These are phyloP conservation scores for Trichoderma guizhouense DNA, from an alignment of 2,329 filamentous ascomycete species.

Conservation along the genomic window DNA sequence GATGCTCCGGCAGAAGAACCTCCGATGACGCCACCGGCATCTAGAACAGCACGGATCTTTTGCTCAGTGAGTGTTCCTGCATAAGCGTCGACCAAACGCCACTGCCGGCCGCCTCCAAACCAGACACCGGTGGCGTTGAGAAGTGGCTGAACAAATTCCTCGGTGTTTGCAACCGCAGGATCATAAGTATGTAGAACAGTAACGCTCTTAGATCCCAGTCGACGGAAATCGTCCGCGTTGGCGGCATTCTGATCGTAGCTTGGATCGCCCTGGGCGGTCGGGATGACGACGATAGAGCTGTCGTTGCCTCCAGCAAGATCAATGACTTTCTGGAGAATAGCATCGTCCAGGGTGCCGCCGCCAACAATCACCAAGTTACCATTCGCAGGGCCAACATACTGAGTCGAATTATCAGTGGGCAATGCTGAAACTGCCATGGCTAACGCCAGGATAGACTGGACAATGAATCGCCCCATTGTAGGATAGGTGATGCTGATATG, in stretches of 20 bases:
- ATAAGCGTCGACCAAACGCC: constrained; percentile 7
- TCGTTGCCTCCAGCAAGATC: constrained; percentile 2
- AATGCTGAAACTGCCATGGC: not conserved
- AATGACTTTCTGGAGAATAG: constrained; percentile 1
- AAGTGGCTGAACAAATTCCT: constrained; percentile 8
- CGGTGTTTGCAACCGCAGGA: not conserved
- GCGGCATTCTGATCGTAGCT: constrained; percentile 9
- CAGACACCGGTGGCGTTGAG: constrained; percentile 1
- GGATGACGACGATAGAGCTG: constrained; percentile 7
- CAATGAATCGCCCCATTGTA: not conserved
- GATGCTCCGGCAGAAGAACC: constrained; percentile 6
- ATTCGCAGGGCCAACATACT: constrained; percentile 7
- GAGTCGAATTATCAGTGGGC: not conserved
- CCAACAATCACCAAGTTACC: constrained; percentile 7
- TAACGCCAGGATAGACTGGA: not conserved
- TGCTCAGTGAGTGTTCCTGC: constrained; percentile 1
- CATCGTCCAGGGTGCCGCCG: not conserved
- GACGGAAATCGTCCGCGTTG: constrained; percentile 4
- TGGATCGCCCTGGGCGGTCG: constrained; percentile 1
- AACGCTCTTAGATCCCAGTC: not conserved
- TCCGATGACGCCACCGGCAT: constrained; percentile 2
- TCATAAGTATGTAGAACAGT: constrained; percentile 7
- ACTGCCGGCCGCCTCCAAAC: constrained; percentile 12
- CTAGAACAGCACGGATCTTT: constrained; percentile 3
- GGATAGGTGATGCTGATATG: not conserved